phyloP scores from a whole-genome alignment of 1,284 basidiomycete species.

The Veloboletus limbatus region DNA sequence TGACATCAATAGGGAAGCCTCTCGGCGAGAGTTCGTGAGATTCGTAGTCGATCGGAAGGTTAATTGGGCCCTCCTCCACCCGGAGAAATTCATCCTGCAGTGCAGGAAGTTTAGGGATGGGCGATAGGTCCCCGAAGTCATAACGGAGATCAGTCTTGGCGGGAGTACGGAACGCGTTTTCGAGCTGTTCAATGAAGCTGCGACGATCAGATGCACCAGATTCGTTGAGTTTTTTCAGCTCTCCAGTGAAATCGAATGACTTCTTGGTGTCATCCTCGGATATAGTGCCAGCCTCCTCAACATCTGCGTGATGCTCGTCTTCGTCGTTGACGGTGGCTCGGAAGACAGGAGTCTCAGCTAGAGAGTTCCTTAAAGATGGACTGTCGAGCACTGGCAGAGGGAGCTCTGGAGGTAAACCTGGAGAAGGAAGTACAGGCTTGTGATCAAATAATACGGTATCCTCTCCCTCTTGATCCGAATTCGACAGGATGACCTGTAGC shows the following conservation, averaged over 20 bases:
- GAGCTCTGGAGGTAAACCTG: conserved; percentile 41
- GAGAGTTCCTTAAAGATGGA: conserved; percentile 18
- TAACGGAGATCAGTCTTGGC: conserved; percentile 58
- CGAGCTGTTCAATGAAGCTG: conserved; percentile 82
- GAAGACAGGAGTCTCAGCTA: conserved; percentile 41
- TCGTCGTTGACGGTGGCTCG: conserved; percentile 44
- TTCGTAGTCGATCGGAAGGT: conserved; percentile 16
- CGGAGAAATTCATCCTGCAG: conserved; percentile 28
- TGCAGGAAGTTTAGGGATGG: conserved; percentile 30
- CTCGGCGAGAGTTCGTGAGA: conserved; percentile 15
- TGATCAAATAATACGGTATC: conserved; percentile 43
- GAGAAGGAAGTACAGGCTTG: conserved; percentile 32
- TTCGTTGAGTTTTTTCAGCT: conserved; percentile 67
- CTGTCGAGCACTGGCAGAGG: conserved; percentile 36
- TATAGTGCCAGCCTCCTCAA: conserved; percentile 42
- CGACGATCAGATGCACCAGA: conserved; percentile 63
- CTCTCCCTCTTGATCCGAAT: conserved; percentile 42
- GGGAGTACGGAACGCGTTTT: conserved; percentile 74
- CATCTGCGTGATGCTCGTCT: conserved; percentile 43
- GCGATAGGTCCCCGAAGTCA: conserved; percentile 48
- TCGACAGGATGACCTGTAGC: conserved; percentile 60
- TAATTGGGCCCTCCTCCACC: conserved; percentile 22
- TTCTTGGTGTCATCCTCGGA: conserved; percentile 66
- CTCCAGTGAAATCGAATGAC: conserved; percentile 85
- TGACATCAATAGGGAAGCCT: conserved; percentile 22